Evolutionary conservation across 192 early-diverging fungal species (phyloP), one percentile per base, ranked within the genome.

Genomic region (Geosiphon pyriformis): DNA sequence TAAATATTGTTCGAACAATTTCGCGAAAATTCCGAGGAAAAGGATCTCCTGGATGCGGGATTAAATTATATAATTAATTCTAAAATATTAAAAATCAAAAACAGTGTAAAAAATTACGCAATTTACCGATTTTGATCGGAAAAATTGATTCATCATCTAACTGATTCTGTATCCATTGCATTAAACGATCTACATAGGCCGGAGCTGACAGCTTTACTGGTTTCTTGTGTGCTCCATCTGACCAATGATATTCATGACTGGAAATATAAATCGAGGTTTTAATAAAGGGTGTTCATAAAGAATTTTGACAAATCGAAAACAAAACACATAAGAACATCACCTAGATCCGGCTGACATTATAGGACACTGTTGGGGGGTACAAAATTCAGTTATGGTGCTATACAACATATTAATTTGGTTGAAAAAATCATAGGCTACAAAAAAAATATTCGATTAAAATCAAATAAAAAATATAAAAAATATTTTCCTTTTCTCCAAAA

Each of bases 331-430:
- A 37, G 2, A 2, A 23, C 18, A 58, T 61, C 70, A 85, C 65
- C 78, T 83, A 3, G 86, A 77, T 63, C 95, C 94, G 20, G 94
- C 95, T 27, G 89, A 85, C 95, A 98, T 98, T 49, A 86, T 81
- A 8, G 93, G 92, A 70, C 95, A 98, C 11, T 80, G 78, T 33
- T 88, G 83, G 30, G 91, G 87, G 0, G 95, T 98, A 75, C 95
- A 96, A 73, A 90, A 92, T 72, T 88, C 86, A 33, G 86, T 84
- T 32, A 92, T 84, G 8, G 89, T 85, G 59, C 90, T 92, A 73
- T 92, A 98, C 8, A 98, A 77, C 86, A 96, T 86, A 77, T 95
- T 96, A 61, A 94, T 87, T 75, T 98, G 95, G 81, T 95, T 94
- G 77, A 90, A 96, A 74, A 98, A 98, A 75, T 98, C 95, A 10